Evolutionary conservation across 176 grass and related monocot species (phyloP).

Genomic region (Aegilops sharonensis): DNA sequence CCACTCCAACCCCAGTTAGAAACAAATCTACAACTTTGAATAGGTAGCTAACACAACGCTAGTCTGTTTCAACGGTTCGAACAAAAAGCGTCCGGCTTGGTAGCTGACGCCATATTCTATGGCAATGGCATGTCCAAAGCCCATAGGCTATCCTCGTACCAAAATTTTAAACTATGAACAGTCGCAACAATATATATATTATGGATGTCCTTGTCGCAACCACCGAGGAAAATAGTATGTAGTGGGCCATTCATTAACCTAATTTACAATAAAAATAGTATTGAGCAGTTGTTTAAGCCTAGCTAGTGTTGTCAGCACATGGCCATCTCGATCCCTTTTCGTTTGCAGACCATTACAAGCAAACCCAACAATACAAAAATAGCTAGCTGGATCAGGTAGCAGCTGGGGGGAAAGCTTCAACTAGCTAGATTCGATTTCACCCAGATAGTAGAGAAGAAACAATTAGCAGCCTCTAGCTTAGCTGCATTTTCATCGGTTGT

Average conservation of each 20-base stretch:
- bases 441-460: background rate
- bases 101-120: background rate
- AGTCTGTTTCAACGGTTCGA: background rate
- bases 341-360: background rate
- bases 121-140: background rate
- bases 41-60: background rate
- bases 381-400: background rate
- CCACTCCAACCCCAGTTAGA: background rate
- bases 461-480: background rate
- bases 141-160: background rate
- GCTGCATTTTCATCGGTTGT: background rate
- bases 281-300: background rate
- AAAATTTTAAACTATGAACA: background rate
- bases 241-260: background rate
- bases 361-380: background rate
- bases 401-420: background rate
- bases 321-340: background rate
- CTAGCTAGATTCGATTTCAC: background rate
- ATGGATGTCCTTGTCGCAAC: background rate
- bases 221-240: background rate
- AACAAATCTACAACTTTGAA: background rate
- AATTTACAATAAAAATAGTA: background rate
- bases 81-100: background rate
- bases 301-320: background rate
- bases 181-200: background rate